phyloP scores from a whole-genome alignment of 192 early-diverging fungal species.

The Coemansia asiatica region DNA sequence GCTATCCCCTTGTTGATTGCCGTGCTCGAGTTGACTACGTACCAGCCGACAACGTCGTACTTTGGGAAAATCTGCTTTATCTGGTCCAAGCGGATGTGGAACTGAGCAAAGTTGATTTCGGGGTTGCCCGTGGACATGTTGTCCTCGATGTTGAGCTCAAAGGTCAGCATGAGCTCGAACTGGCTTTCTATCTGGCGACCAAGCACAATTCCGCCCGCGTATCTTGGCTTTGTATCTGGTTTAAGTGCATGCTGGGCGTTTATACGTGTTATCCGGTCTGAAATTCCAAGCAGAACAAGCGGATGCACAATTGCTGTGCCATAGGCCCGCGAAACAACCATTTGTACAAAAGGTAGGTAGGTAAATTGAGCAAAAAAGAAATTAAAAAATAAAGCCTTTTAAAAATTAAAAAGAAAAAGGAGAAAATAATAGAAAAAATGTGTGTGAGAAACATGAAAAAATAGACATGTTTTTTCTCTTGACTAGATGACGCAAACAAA shows the following conservation, averaged over 20 bases:
- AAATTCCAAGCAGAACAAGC: conserved; percentile 50
- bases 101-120: conserved; percentile 27
- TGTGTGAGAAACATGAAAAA: not conserved
- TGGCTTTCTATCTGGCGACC: conserved; percentile 37
- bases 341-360: not conserved
- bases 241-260: conserved; percentile 22
- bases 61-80: conserved; percentile 44
- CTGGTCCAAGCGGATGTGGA: conserved; percentile 27
- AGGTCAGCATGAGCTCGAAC: conserved; percentile 39
- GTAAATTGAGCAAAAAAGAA: not conserved
- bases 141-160: conserved; percentile 38
- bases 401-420: not conserved
- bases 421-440: not conserved
- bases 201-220: conserved; percentile 37
- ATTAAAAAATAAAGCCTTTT: not conserved
- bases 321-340: conserved; percentile 12
- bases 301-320: conserved; percentile 46
- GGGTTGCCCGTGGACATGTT: not conserved
- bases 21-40: conserved; percentile 27
- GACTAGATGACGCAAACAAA: not conserved
- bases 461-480: not conserved
- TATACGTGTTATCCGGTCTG: conserved; percentile 49
- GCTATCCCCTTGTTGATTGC: conserved; percentile 13
- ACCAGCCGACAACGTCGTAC: conserved; percentile 50
- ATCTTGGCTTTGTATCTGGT: conserved; percentile 13